A percentile compares a stretch with the other conserved stretches of the same genome.
Evolutionary conservation across 352 stramenopile species (phyloP).

Genomic region (Pythium volutum): DNA sequence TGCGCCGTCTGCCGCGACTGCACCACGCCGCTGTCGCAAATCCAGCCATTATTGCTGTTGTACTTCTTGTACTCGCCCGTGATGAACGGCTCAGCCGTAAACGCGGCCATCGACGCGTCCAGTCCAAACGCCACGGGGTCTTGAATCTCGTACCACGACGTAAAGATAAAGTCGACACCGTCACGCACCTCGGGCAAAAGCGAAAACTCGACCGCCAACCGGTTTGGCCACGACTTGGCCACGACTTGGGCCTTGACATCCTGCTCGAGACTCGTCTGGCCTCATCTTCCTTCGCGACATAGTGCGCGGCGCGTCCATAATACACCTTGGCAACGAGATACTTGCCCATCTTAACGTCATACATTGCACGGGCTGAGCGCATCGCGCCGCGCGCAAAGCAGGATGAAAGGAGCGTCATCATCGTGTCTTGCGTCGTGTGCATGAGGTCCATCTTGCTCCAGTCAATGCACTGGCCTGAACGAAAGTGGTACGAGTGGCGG

Average conservation of each 20-base stretch:
- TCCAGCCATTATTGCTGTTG: constrained; percentile 43
- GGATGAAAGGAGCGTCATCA: constrained; percentile 34
- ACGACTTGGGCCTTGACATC: constrained; percentile 42
- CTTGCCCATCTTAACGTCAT: constrained; percentile 30
- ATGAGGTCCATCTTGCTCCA: constrained; percentile 31
- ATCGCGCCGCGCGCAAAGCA: constrained; percentile 38
- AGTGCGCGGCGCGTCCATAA: constrained; percentile 19
- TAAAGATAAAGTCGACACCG: constrained; percentile 40
- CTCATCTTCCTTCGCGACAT: background rate
- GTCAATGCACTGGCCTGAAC: constrained; percentile 21
- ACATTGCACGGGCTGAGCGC: constrained; percentile 34
- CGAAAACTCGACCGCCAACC: constrained; percentile 13
- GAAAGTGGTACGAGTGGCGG: constrained; percentile 37
- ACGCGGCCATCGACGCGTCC: constrained; percentile 20
- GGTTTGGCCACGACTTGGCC: too few species aligned
- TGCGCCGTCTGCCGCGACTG: constrained; percentile 26
- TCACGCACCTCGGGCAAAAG: constrained; percentile 22
- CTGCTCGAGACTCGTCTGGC: constrained; percentile 14
- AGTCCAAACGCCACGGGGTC: constrained; percentile 9
- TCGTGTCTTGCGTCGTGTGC: constrained; percentile 35
- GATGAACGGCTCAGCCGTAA: constrained; percentile 43
- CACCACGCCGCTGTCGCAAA: background rate
- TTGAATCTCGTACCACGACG: constrained; percentile 5
- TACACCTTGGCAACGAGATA: constrained; percentile 40
- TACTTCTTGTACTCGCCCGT: constrained; percentile 43